Evolutionary conservation across 169 alveolate species (phyloP), one percentile per base, ranked within the genome.

Genomic region (Plasmodium gonderi): DNA sequence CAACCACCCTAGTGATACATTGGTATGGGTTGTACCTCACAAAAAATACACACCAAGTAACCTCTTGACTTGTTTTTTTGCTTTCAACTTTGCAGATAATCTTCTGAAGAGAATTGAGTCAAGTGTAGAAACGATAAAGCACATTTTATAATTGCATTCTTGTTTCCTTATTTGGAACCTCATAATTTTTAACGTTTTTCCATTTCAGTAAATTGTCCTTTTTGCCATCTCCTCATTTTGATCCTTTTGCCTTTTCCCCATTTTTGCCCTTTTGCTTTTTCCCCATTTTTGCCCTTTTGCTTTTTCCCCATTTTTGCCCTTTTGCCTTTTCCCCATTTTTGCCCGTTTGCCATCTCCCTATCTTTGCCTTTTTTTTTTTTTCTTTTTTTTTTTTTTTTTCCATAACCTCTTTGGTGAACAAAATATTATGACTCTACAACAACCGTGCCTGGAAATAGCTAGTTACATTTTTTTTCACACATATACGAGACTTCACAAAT

Each of bases 41-140:
- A n/a, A n/a, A n/a, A n/a, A n/a, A n/a, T n/a, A n/a, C n/a, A n/a
- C n/a, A n/a, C n/a, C n/a, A n/a, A n/a, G n/a, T n/a, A n/a, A n/a
- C n/a, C n/a, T n/a, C n/a, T n/a, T n/a, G n/a, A n/a, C n/a, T n/a
- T n/a, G n/a, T 79, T 49, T 23, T 17, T 40, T 47, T 14, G 42
- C 42, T 33, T 4, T 54, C 68, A 49, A 23, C 38, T 14, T 23
- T 79, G 26, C 44, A 83, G 92, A 83, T 69, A 83, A 83, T 76
- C 79, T 83, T 6, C 64, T 83, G 40, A 83, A 76, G 75, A 45
- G 92, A 45, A 83, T 83, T 44, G 92, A 83, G 65, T 83, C 92
- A 54, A 83, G 83, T 42, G 92, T 83, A 69, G 92, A 83, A 74
- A 83, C 92, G 20, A 83, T 83, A 69, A 83, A 72, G 82, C 54